Evolutionary conservation across 208 protist species (phyloP).

Genomic region (Tetramitus jugosus): DNA sequence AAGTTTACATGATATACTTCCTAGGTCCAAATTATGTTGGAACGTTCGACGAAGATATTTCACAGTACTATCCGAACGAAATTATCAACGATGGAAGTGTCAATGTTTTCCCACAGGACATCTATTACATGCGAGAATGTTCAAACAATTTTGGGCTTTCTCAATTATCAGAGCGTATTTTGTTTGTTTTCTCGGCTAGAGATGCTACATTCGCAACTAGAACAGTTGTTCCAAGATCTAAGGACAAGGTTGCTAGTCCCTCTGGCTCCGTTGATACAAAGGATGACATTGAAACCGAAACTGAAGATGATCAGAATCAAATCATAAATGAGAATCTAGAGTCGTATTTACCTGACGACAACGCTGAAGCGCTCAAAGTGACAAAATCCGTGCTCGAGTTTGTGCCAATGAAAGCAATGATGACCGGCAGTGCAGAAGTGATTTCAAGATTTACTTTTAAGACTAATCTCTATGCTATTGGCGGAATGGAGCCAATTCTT

Average conservation of each 20-base stretch:
- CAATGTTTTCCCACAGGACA: neutral
- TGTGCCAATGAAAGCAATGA: neutral
- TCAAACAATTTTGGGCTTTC: conserved; percentile 3
- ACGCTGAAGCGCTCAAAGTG: neutral
- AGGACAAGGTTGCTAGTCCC: neutral
- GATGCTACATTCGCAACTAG: neutral
- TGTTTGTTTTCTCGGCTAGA: neutral
- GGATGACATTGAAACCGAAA: too few species aligned
- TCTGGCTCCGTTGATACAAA: too few species aligned
- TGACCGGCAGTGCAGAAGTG: too few species aligned
- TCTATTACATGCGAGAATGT: conserved; percentile 13
- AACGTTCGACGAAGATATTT: conserved; percentile 11
- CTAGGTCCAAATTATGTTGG: conserved; percentile 21
- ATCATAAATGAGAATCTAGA: neutral
- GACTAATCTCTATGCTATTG: neutral
- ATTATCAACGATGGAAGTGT: neutral
- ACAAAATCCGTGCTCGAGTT: neutral
- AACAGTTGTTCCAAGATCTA: neutral
- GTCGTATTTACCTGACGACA: neutral
- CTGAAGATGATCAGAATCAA: neutral
- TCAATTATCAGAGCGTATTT: neutral
- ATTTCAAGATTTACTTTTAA: conserved; percentile 10
- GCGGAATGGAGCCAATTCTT: neutral
- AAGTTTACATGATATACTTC: conserved; percentile 19
- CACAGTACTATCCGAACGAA: conserved; percentile 12